Percentiles rank a stretch among this genome's conserved stretches.
Evolutionary conservation across 192 early-diverging fungal species (phyloP).

Genomic region (Backusella sp.): DNA sequence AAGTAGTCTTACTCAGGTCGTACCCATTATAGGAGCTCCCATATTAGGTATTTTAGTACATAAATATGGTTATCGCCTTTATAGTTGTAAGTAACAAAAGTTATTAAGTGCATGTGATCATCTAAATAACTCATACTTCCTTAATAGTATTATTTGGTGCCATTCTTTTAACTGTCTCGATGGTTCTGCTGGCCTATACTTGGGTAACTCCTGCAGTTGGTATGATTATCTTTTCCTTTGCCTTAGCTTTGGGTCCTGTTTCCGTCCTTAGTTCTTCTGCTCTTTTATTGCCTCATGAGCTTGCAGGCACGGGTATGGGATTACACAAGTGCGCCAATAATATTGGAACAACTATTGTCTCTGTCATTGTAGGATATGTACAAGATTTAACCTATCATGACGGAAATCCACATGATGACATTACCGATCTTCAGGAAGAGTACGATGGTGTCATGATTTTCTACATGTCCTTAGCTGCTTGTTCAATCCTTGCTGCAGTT

Average conservation of each 20-base stretch:
- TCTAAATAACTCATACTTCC: background rate
- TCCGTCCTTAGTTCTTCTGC: conserved; percentile 53
- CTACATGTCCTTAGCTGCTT: conserved; percentile 14
- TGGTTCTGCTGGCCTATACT: conserved; percentile 54
- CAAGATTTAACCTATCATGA: conserved; percentile 48
- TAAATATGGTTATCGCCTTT: conserved; percentile 50
- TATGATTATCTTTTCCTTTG: conserved; percentile 53
- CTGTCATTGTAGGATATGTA: conserved; percentile 56
- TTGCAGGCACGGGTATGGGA: conserved; percentile 55
- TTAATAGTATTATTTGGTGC: conserved; percentile 17
- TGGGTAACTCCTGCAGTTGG: conserved; percentile 50
- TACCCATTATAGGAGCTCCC: conserved; percentile 55
- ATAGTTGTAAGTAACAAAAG: conserved; percentile 30
- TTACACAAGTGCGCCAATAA: conserved; percentile 65
- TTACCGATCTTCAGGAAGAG: conserved; percentile 15
- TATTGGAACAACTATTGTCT: conserved; percentile 59
- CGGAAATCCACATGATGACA: conserved; percentile 23
- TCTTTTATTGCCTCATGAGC: conserved; percentile 47
- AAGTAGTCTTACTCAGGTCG: conserved; percentile 52
- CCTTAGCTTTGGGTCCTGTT: conserved; percentile 57
- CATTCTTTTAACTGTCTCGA: conserved; percentile 17
- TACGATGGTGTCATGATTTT: conserved; percentile 35
- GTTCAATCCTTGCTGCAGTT: background rate
- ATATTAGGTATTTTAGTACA: conserved; percentile 45
- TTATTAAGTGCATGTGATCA: background rate